A percentile compares a stretch with the other conserved stretches of the same genome.
Conservation (phyloP, 78 protist species). For the Cavenderia fasciculata region DNA sequence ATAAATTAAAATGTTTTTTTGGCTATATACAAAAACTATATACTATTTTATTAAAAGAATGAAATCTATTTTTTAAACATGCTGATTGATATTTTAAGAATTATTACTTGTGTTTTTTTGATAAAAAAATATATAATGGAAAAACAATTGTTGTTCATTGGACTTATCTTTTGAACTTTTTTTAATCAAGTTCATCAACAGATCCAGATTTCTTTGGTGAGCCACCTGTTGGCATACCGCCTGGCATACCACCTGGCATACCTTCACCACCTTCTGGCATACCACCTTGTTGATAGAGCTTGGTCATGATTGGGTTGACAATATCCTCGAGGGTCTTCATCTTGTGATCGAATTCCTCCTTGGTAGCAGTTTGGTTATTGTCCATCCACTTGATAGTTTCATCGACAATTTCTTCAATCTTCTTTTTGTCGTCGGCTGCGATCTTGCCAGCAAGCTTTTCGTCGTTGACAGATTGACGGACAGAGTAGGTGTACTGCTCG, state of each 20-base stretch:
- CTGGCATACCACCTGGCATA: conserved; percentile 87
- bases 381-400: conserved; percentile 93
- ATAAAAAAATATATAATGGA: background rate
- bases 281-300: conserved; percentile 88
- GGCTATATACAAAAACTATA: background rate
- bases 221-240: conserved; percentile 75
- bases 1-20: too few species aligned
- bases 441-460: conserved; percentile 87
- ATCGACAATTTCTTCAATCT: conserved; percentile 77
- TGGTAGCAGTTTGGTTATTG: conserved; percentile 85
- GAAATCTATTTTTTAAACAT: conserved; percentile 37
- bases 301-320: conserved; percentile 93
- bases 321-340: conserved; percentile 93
- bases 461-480: conserved; percentile 72
- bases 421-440: conserved; percentile 90
- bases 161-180: too few species aligned
- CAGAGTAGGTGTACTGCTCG: conserved; percentile 90
- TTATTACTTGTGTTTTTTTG: too few species aligned
- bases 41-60: background rate
- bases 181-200: conserved; percentile 20
- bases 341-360: conserved; percentile 92
- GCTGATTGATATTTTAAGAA: too few species aligned
- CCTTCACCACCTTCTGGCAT: conserved; percentile 79
- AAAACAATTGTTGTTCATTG: too few species aligned
- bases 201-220: conserved; percentile 33